Conservation (phyloP, 2,329 filamentous ascomycete genomes). For the Paraphaeosphaeria minitans region DNA sequence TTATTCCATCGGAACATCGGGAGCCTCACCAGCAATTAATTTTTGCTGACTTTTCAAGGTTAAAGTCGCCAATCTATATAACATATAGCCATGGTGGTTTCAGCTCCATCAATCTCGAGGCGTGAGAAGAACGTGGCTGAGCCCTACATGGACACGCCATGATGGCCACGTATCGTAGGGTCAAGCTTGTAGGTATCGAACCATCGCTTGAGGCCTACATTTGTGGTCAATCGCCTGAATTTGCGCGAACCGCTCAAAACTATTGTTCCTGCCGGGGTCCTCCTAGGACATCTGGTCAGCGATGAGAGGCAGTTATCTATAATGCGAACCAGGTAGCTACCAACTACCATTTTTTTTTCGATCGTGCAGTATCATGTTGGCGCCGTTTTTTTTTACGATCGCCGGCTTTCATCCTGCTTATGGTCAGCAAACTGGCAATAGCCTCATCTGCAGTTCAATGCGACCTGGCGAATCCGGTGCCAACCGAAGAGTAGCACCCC, state of each 20-base stretch:
- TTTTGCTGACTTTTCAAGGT: constrained; percentile 25
- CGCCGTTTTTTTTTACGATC: neutral
- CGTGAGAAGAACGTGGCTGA: constrained; percentile 13
- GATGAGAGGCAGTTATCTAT: neutral
- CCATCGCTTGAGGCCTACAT: constrained; percentile 14
- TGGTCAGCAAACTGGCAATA: neutral
- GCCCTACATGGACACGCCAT: constrained; percentile 19
- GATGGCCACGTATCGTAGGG: constrained; percentile 11
- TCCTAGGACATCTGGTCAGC: neutral
- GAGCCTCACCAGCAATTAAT: constrained; percentile 19
- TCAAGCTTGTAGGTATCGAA: constrained; percentile 17
- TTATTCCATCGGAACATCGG: constrained; percentile 15
- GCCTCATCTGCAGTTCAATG: neutral
- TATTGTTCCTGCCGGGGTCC: constrained; percentile 6
- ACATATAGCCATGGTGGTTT: too few species aligned
- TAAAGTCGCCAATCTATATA: constrained; percentile 30
- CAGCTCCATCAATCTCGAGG: constrained; percentile 19
- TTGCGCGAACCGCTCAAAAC: constrained; percentile 9
- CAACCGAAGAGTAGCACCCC: constrained; percentile 9
- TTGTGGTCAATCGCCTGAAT: constrained; percentile 11
- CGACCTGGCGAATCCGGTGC: neutral
- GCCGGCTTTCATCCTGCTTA: neutral
- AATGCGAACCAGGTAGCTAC: neutral
- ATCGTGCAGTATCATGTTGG: constrained; percentile 12
- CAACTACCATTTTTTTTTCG: neutral